Evolutionary conservation across 768 basidiomycete species (phyloP), one percentile per base, ranked within the genome.

Genomic region (Termitomyces sp.): DNA sequence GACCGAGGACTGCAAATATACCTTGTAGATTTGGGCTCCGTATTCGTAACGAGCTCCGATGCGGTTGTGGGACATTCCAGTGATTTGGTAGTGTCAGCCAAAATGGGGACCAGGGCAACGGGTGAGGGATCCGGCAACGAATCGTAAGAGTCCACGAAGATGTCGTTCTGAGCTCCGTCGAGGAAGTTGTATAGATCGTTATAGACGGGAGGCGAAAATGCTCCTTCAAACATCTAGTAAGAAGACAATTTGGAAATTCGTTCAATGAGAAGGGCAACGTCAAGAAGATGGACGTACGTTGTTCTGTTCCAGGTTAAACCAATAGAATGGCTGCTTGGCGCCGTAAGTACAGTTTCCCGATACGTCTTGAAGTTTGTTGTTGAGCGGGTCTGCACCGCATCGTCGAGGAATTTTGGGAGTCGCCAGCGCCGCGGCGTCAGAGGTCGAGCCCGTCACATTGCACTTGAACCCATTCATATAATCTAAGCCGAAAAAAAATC

Each of bases 151-250:
- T 85, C 80, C 55, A 77, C 73, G 70, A 92, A 91, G 62, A 91
- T 90, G 70, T 91, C 89, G 57, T 81, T 69, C 69, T 94, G 91
- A 0, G 89, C 76, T 9, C 91, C 90, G 67, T 92, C 85, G 11
- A 64, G 60, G 72, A 90, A 92, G 68, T 87, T 87, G 78, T 90
- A 92, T 15, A 84, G 73, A 9, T 44, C 42, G 9, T 44, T 44
- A 9, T 44, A 44, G n/a, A 20, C 42, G 11, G 62, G 88, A 18
- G 87, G 88, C 3, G 85, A 74, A 66, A 78, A 81, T 0, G 78
- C 68, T 55, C 82, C 87, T 71, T 89, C 87, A 60, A 86, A 87
- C 82, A 89, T 86, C 86, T 88, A 67, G 28, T 28, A 28, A 28
- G 4, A 28, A 28, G 28, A 28, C 24, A 22, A 4, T 5, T 22